Evolutionary conservation across 257 asterid species (phyloP).

Genomic region (Solanum bulbocastanum): DNA sequence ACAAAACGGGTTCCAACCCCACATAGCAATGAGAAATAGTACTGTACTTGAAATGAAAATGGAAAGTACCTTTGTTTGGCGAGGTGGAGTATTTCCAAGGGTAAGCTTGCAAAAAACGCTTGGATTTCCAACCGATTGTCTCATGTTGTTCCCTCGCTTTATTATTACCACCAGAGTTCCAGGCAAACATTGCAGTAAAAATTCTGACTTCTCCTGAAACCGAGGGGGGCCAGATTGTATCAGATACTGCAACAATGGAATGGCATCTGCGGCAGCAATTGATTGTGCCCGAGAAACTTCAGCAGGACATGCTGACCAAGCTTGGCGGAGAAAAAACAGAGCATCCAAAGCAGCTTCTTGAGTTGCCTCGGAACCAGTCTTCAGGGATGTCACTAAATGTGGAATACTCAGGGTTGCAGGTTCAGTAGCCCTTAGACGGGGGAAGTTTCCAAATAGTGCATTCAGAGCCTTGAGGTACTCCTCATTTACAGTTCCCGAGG

Average conservation of each 20-base stretch:
- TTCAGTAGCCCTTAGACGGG: conserved; percentile 91
- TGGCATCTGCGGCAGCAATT: conserved; percentile 94
- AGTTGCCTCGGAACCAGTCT: conserved; percentile 89
- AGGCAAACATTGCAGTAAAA: conserved; percentile 85
- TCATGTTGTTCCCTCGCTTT: conserved; percentile 91
- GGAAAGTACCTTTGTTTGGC: conserved; percentile 65
- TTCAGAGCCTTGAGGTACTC: conserved; percentile 92
- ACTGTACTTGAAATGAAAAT: background rate
- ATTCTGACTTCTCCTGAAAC: conserved; percentile 93
- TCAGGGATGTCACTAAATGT: conserved; percentile 85
- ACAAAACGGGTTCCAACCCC: background rate
- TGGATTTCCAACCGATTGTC: conserved; percentile 94
- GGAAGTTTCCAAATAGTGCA: conserved; percentile 86
- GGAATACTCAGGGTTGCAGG: conserved; percentile 97
- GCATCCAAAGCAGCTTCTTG: conserved; percentile 99
- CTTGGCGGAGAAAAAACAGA: conserved; percentile 83
- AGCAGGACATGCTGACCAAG: conserved; percentile 98
- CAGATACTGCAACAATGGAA: conserved; percentile 82
- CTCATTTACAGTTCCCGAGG: conserved; percentile 76
- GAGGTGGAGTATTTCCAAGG: conserved; percentile 86
- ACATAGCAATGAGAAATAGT: background rate
- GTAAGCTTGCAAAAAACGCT: conserved; percentile 92
- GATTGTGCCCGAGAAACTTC: conserved; percentile 97
- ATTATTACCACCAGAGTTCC: conserved; percentile 85
- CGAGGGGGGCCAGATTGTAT: conserved; percentile 96